Conservation (phyloP, 2,329 filamentous ascomycete genomes). For the Colletotrichum sp. region DNA sequence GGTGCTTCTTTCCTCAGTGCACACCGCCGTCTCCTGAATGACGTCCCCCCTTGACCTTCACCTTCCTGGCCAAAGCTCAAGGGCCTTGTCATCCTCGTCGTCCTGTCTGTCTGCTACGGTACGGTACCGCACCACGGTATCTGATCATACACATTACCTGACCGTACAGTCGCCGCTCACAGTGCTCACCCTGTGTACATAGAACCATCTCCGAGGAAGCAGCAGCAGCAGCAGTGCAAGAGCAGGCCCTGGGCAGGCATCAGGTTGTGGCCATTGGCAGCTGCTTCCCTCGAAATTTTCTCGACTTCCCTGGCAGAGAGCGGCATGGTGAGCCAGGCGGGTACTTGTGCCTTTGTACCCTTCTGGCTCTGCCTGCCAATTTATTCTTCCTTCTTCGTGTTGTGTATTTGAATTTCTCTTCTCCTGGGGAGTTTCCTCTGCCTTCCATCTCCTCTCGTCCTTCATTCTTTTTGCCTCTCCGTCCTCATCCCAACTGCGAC, state of each 20-base stretch:
- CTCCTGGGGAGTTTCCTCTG: neutral
- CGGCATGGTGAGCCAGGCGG: neutral
- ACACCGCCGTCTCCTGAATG: constrained; percentile 17
- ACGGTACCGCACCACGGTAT: neutral
- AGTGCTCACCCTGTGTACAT: constrained; percentile 12
- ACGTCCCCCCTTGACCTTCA: neutral
- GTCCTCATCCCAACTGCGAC: neutral
- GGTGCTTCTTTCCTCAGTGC: neutral
- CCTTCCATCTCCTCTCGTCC: neutral
- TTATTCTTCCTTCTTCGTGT: constrained; percentile 20
- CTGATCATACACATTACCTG: neutral
- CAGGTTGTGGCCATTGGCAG: neutral
- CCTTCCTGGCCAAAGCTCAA: neutral
- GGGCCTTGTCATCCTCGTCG: neutral
- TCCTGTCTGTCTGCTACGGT: neutral
- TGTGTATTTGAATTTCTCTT: constrained; percentile 6
- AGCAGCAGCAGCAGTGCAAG: neutral
- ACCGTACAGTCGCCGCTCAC: neutral
- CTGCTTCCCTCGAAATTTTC: constrained; percentile 7
- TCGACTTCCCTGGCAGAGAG: constrained; percentile 1
- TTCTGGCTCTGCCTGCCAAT: constrained; percentile 3
- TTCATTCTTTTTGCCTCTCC: constrained; percentile 23
- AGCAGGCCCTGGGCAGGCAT: neutral
- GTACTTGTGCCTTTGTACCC: neutral
- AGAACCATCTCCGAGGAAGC: neutral